phyloP scores from a whole-genome alignment of 2,329 filamentous ascomycete genomes.

The Tolypocladium tundrense region DNA sequence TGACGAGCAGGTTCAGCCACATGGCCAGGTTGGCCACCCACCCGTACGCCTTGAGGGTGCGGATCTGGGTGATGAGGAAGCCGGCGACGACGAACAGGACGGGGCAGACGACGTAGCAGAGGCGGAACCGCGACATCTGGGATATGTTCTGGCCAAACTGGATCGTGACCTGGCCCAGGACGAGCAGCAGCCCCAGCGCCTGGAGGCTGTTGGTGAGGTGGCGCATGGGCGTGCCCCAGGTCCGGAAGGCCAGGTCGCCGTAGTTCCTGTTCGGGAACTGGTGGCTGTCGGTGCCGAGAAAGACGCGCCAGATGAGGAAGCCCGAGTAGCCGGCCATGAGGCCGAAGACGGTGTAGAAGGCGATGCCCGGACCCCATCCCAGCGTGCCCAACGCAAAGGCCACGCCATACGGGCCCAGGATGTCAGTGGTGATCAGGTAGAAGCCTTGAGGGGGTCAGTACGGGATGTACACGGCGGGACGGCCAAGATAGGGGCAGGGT shows the following conservation, averaged over 20 bases:
- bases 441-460: conserved; percentile 1
- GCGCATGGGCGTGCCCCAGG: conserved; percentile 32
- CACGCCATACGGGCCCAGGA: conserved; percentile 6
- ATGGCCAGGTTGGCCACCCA: conserved; percentile 46
- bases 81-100: conserved; percentile 39
- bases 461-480: not conserved
- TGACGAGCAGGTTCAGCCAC: conserved; percentile 44
- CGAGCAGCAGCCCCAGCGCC: conserved; percentile 36
- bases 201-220: conserved; percentile 38
- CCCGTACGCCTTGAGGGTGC: conserved; percentile 42
- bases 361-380: conserved; percentile 27
- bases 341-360: conserved; percentile 34
- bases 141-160: conserved; percentile 43
- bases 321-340: conserved; percentile 25
- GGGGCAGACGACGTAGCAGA: conserved; percentile 44
- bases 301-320: conserved; percentile 34
- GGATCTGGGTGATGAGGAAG: conserved; percentile 43
- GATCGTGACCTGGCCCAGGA: conserved; percentile 41
- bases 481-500: not conserved
- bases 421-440: conserved; percentile 8
- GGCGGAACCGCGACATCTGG: conserved; percentile 35
- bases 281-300: conserved; percentile 24
- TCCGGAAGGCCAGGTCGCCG: conserved; percentile 37
- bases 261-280: conserved; percentile 35
- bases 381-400: conserved; percentile 6